Evolutionary conservation across 306 rosid genomes (phyloP).

Genomic region (Cucurbita ficifolia): DNA sequence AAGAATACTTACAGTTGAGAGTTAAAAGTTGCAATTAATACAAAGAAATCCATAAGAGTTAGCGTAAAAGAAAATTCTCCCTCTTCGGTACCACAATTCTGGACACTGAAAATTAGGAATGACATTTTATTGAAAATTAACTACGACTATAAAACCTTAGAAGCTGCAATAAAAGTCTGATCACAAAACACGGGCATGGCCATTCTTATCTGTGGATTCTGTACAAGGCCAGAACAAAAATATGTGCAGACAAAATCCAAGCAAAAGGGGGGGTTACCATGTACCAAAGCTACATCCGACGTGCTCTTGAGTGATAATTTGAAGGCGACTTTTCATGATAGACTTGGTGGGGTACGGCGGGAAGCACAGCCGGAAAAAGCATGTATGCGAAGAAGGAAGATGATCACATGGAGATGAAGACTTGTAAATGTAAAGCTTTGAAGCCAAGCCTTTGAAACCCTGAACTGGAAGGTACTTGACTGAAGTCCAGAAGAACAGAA

Average conservation of each 20-base stretch:
- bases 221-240: not conserved
- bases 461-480: constrained; percentile 80
- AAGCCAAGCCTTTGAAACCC: constrained; percentile 66
- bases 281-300: constrained; percentile 71
- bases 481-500: constrained; percentile 86
- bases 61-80: not conserved
- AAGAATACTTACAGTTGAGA: not conserved
- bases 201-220: not conserved
- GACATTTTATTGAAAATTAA: not conserved
- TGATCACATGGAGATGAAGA: constrained; percentile 27
- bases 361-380: constrained; percentile 59
- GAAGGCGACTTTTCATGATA: constrained; percentile 44
- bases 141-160: not conserved
- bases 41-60: not conserved
- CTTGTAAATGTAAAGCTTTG: constrained; percentile 49
- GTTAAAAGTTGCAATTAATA: not conserved
- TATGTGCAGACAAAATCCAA: not conserved
- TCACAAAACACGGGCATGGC: not conserved
- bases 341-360: constrained; percentile 50
- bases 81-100: not conserved
- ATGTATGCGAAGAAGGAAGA: constrained; percentile 82
- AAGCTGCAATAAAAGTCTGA: not conserved
- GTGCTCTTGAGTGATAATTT: constrained; percentile 74
- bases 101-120: constrained; percentile 1
- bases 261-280: constrained; percentile 21